phyloP scores from a whole-genome alignment of 2,329 filamentous ascomycete genomes.

The Cyanodermella asteris region DNA sequence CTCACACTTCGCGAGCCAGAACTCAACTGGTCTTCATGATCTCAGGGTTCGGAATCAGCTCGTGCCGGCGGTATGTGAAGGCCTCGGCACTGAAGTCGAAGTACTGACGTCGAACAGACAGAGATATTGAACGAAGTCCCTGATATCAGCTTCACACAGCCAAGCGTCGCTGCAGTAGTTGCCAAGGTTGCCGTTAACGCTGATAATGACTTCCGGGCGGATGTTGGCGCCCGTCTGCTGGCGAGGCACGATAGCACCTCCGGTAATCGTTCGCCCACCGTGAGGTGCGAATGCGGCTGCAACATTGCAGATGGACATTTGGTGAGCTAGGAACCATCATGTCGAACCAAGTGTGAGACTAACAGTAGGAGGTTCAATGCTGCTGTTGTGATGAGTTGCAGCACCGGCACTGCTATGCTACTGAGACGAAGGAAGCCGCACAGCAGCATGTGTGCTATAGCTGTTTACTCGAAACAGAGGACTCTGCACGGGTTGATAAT shows the following conservation, averaged over 20 bases:
- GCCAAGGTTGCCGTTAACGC: too few relatives aligned
- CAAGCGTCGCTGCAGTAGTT: too few relatives aligned
- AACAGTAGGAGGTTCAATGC: constrained; percentile 2
- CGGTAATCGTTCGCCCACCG: neutral
- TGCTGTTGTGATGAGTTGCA: constrained; percentile 2
- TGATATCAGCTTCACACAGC: too few relatives aligned
- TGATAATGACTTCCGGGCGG: too few relatives aligned
- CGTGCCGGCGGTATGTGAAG: too few relatives aligned
- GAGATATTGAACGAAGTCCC: too few relatives aligned
- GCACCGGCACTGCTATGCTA: constrained; percentile 7
- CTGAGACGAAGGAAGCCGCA: neutral
- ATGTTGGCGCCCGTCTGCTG: neutral
- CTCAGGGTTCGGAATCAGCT: too few relatives aligned
- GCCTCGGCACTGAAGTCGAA: too few relatives aligned
- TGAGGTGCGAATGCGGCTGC: neutral
- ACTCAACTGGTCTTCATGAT: too few relatives aligned
- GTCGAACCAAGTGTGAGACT: neutral
- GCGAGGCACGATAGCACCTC: neutral
- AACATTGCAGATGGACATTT: too few relatives aligned
- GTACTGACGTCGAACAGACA: too few relatives aligned
- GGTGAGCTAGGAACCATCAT: neutral
- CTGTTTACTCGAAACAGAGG: constrained; percentile 6
- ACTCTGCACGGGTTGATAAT: constrained; percentile 1
- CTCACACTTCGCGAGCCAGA: too few relatives aligned
- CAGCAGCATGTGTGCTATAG: constrained; percentile 6